Base-by-base conservation (phyloP, 148 eudicot species). In the Nepenthes gracilis region DNA sequence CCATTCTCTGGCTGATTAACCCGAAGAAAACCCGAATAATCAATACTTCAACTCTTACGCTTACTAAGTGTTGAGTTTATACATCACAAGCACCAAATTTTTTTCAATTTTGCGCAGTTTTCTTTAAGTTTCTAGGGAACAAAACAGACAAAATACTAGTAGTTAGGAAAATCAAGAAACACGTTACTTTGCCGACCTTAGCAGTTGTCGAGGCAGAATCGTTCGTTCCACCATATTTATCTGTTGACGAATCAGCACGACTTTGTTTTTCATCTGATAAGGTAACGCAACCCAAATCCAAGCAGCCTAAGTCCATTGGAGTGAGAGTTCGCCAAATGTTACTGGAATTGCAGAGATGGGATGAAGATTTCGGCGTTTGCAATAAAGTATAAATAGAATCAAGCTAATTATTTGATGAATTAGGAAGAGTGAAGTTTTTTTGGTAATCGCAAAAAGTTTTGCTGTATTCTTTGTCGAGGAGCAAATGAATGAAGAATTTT, bases 251-350 rank as follows among this genome's bases (percentile, higher is more conserved):
- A 63, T 64, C 72, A 23, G 33, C 15, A 6, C 55, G 54, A 43
- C 43, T 67, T 37, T 58, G 57, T 57, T 76, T 77, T 61, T 81
- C 87, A 69, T 70, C 67, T 43, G 55, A 58, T 36, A 63, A 62
- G 2, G 68, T 57, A 50, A 83, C 59, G 52, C 93, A 85, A 40
- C 93, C 90, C 76, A 81, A 63, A 67, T 85, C 93, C 57, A 88
- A 64, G 48, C 89, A 85, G 6, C 85, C 87, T 12, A 85, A 70
- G 83, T 89, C 89, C 93, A 89, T 88, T 12, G 47, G 48, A 9
- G 49, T 35, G 53, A 33, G 9, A 11, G 2, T 0, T 14, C 9
- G 11, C 35, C n/a, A 15, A 9, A 47, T 51, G 8, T 35, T 54
- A 32, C 58, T 5, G 11, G 53, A 49, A 49, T 10, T 49, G 6